Base-by-base conservation (phyloP, 495 filamentous ascomycete genomes). In the Xylaria bambusicola region DNA sequence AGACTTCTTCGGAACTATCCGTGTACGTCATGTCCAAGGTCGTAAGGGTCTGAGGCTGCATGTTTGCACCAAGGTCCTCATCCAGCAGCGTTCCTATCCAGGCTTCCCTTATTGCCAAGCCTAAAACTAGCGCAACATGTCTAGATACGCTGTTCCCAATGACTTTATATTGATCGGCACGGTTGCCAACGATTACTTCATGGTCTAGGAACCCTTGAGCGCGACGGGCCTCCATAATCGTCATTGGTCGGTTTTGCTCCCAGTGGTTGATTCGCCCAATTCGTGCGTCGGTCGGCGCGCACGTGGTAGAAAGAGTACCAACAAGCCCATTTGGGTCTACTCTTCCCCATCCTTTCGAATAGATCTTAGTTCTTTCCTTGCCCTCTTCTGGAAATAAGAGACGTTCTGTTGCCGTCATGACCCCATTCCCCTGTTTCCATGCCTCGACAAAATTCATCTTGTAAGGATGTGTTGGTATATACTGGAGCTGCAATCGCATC, bases 91-190 rank as follows among this genome's bases (percentile, higher is more conserved):
- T 70, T 0, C 67, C 71, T 7, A 69, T 58, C 75, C 75, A 88
- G 0, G 88, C 86, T 57, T 86, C 78, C 18, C 87, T 71, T 3
- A 91, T 71, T 35, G 77, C 65, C 6, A 89, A 59, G 1, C 88
- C 88, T 40, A 88, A 65, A 15, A 82, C 86, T 21, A 88, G 55
- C 6, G 87, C 77, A 17, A 88, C 81, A 5, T 76, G 75, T 21
- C 87, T 79, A n/a, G 84, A 80, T 2, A 92, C 89, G 49, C 82
- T 85, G 66, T 93, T 92, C 0, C 88, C 89, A 13, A 90, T 73
- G 36, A 88, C 79, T 55, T 78, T 82, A 73, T 81, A 85, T 62
- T 86, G 82, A 12, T 83, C 70, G 0, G 52, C 35, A 1, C 76
- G 62, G 6, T 48, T 54, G 0, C 88, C 89, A 10, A 91, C 60